These are phyloP conservation scores for barley (Hordeum vulgare) DNA, from an alignment of 176 grass and related monocot species.

Conservation along the genomic window DNA sequence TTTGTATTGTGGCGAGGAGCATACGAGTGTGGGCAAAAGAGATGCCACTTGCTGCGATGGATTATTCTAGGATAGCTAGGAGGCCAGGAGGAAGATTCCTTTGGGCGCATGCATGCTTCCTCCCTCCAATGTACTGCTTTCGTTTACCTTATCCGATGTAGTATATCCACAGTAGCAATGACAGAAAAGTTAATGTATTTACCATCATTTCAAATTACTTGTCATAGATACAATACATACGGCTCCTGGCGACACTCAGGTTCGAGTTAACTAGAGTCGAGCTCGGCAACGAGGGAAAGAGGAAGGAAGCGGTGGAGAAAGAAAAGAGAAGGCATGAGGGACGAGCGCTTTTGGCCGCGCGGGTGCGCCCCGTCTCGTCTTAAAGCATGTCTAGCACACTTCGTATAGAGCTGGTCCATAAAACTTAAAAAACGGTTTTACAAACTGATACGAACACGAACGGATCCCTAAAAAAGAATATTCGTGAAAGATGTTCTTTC, in stretches of 20 bases:
- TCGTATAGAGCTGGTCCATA: too few species aligned
- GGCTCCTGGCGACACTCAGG: not conserved
- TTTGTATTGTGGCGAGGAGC: not conserved
- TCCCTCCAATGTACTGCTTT: slow-evolving; percentile 5
- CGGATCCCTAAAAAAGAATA: too few species aligned
- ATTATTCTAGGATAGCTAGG: not conserved
- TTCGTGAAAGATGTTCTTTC: too few species aligned
- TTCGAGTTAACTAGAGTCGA: not conserved
- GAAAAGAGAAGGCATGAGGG: not conserved
- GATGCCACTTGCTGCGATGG: not conserved
- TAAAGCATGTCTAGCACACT: too few species aligned
- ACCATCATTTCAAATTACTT: too few species aligned
- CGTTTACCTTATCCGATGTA: not conserved
- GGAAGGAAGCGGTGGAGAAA: not conserved
- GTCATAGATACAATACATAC: too few species aligned
- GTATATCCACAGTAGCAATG: not conserved
- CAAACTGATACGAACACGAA: too few species aligned
- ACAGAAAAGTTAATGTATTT: too few species aligned
- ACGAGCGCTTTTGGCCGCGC: not conserved
- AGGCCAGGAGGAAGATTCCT: slow-evolving; percentile 22
- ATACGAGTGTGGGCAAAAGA: not conserved
- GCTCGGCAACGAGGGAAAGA: not conserved
- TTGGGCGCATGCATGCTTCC: not conserved
- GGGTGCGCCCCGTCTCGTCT: not conserved
- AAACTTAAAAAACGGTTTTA: too few species aligned